Percentiles rank a stretch among this genome's conserved stretches.
These are phyloP conservation scores for Xylaria sp. DNA, from an alignment of 2,329 filamentous ascomycete genomes.

Conservation along the genomic window DNA sequence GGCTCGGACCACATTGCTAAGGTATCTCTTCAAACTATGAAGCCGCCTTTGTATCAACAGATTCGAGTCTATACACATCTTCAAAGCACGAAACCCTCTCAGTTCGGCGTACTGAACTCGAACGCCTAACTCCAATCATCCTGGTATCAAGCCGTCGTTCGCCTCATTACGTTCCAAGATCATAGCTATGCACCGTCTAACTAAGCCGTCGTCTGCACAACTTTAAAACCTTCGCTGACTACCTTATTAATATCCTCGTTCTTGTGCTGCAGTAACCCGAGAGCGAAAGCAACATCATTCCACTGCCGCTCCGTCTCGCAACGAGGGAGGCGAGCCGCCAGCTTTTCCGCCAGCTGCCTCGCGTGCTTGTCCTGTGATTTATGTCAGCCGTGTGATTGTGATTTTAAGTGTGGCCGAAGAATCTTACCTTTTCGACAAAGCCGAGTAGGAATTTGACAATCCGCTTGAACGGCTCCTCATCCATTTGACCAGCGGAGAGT, in stretches of 20 bases:
- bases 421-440: slow-evolving; percentile 91
- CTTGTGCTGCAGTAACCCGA: slow-evolving; percentile 89
- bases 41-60: no score
- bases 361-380: slow-evolving; percentile 86
- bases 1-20: no score
- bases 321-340: slow-evolving; percentile 81
- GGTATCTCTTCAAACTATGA: no score
- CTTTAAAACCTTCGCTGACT: slow-evolving; percentile 75
- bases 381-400: background rate
- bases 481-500: slow-evolving; percentile 81
- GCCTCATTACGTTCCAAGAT: slow-evolving; percentile 2
- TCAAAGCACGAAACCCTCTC: background rate
- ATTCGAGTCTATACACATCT: no score
- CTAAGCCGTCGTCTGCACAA: slow-evolving; percentile 65
- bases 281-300: slow-evolving; percentile 94
- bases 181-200: background rate
- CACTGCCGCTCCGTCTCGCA: slow-evolving; percentile 95
- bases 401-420: background rate
- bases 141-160: no score
- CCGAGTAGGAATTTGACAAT: slow-evolving; percentile 93
- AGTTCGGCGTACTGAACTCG: background rate
- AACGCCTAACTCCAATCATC: slow-evolving; percentile 20
- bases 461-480: slow-evolving; percentile 83
- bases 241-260: slow-evolving; percentile 86
- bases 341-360: slow-evolving; percentile 89